These are phyloP conservation scores for Trichosporon ovoides DNA, from an alignment of 1,284 basidiomycete species.

Conservation along the genomic window DNA sequence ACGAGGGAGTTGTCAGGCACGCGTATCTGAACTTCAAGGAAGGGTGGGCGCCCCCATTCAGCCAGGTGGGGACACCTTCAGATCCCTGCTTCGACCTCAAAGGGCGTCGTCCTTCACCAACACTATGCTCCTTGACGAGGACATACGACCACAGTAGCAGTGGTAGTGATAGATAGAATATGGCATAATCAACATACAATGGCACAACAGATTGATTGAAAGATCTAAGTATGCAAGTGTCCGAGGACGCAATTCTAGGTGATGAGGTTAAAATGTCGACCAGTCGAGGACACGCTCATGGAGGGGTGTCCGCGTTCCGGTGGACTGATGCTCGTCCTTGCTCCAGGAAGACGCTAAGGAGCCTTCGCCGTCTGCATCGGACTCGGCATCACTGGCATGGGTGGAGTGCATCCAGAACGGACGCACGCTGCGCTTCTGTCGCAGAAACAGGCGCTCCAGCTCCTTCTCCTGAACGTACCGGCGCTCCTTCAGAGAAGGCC, in stretches of 20 bases:
- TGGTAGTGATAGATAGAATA: not conserved
- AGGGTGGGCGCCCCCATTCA: conserved; percentile 26
- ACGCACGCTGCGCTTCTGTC: conserved; percentile 26
- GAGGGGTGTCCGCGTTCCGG: conserved; percentile 5
- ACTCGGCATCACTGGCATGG: conserved; percentile 22
- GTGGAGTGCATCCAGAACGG: conserved; percentile 12
- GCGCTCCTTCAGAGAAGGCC: conserved; percentile 28
- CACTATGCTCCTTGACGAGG: not conserved
- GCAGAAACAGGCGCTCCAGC: conserved; percentile 25
- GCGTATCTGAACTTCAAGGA: not conserved
- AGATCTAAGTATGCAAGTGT: not conserved
- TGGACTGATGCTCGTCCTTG: not conserved
- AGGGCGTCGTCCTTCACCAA: not conserved
- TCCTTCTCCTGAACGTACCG: conserved; percentile 30
- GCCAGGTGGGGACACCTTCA: conserved; percentile 30
- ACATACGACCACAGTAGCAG: not conserved
- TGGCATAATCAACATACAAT: conserved; percentile 3
- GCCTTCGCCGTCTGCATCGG: conserved; percentile 11
- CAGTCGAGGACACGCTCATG: conserved; percentile 21
- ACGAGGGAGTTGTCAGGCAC: not conserved
- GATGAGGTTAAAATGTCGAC: conserved; percentile 21
- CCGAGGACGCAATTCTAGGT: conserved; percentile 1
- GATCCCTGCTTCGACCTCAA: not conserved
- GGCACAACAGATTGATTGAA: not conserved
- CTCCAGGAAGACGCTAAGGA: not conserved